These are phyloP conservation scores for Nakazawaea laoshanensis DNA, from an alignment of 805 yeast genomes.

Conservation along the genomic window DNA sequence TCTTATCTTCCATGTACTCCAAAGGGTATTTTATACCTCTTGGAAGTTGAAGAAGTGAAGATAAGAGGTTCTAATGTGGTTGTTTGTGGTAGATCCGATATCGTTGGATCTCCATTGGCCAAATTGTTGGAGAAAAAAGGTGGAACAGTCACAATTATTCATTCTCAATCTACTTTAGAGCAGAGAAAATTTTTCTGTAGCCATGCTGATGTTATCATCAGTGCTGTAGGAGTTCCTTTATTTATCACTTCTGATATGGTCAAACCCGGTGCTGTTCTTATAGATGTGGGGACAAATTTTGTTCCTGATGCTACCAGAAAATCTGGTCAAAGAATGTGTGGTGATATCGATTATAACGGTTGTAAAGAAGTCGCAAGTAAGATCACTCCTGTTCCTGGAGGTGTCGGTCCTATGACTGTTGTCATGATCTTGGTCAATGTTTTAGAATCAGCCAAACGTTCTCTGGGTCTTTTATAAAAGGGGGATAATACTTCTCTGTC, in stretches of 20 bases:
- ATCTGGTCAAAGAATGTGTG: constrained; percentile 65
- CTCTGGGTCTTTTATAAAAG: constrained; percentile 10
- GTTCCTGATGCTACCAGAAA: constrained; percentile 58
- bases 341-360: constrained; percentile 64
- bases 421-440: constrained; percentile 75
- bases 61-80: constrained; percentile 69
- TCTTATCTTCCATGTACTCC: constrained; percentile 78
- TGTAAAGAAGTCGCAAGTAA: constrained; percentile 48
- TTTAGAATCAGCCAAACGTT: constrained; percentile 54
- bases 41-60: constrained; percentile 46
- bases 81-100: constrained; percentile 78
- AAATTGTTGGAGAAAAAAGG: constrained; percentile 59
- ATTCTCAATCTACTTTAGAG: constrained; percentile 51
- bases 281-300: constrained; percentile 81
- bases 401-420: constrained; percentile 90
- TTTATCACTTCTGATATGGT: constrained; percentile 73
- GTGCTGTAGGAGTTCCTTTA: constrained; percentile 67
- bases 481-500: too few species aligned
- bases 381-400: constrained; percentile 88
- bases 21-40: constrained; percentile 62
- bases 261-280: constrained; percentile 57
- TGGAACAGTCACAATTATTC: constrained; percentile 73
- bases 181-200: constrained; percentile 38
- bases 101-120: constrained; percentile 78
- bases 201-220: constrained; percentile 68